Evolutionary conservation across 2,329 filamentous ascomycete genomes (phyloP).

Genomic region (Magnaporthales sp.): DNA sequence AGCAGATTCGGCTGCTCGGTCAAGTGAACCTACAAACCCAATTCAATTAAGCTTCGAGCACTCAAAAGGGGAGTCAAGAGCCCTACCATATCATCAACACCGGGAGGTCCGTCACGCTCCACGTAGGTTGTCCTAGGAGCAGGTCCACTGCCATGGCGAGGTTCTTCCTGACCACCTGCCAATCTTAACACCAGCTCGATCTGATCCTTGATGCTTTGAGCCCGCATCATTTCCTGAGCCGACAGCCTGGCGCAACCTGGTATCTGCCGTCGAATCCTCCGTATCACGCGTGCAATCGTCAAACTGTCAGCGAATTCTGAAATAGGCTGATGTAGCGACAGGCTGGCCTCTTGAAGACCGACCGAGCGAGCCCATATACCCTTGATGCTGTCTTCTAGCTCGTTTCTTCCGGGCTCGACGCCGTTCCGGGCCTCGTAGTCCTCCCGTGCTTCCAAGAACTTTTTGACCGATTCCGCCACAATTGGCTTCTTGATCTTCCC

Average conservation of each 20-base stretch:
- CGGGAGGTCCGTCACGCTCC: background rate
- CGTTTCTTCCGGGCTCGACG: background rate
- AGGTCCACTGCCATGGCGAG: background rate
- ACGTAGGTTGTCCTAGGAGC: background rate
- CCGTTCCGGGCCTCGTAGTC: background rate
- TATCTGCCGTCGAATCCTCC: background rate
- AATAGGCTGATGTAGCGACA: background rate
- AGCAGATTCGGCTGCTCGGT: background rate
- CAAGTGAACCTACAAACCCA: background rate
- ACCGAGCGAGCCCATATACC: background rate
- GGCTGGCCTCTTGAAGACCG: background rate
- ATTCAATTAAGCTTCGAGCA: background rate
- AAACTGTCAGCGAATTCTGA: background rate
- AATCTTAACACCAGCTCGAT: slow-evolving; percentile 7
- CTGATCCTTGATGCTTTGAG: slow-evolving; percentile 10
- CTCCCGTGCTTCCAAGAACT: background rate
- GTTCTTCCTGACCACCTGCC: background rate
- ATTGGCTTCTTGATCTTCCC: background rate
- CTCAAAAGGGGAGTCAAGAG: background rate
- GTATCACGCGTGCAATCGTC: background rate
- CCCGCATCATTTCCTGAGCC: background rate
- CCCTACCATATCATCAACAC: background rate
- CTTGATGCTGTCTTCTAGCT: background rate
- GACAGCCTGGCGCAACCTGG: background rate
- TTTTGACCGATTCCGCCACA: background rate